Base-by-base conservation (phyloP, 176 grass and related monocot species). In the Oryza officinalis region DNA sequence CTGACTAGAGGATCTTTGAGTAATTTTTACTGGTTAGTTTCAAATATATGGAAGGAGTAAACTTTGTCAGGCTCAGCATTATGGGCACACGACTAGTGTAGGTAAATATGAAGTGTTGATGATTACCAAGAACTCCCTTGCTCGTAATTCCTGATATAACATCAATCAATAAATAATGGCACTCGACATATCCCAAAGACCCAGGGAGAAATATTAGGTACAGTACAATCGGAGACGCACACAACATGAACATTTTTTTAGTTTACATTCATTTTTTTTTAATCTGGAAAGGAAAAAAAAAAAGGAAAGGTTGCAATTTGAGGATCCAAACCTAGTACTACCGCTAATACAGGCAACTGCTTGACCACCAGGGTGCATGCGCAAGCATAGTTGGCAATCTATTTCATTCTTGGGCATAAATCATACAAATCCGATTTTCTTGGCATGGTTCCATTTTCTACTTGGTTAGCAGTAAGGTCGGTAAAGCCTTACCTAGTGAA, bases 21-120 rank as follows among this genome's bases (percentile, higher is more conserved):
- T 70, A 87, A 63, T 45, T 33, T 69, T 59, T 69, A 10, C 4
- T 30, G 13, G 13, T 46, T 71, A 77, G 27, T 87, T 82, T 26
- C 8, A 15, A 40, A 71, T 23, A 50, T 33, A 31, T 38, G 4
- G 41, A 77, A 77, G 65, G 45, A 30, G 25, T 85, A 12, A 79
- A 74, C 77, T 27, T 80, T n/a, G 63, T 3, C 28, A 75, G 35
- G 37, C 13, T 74, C 4, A 80, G 50, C 37, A 75, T 15, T 37
- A 72, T 59, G 69, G 64, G 46, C 46, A 68, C 14, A 31, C 4
- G 20, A 72, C 43, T 61, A 61, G n/a, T n/a, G 57, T 23, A 61
- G 57, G 57, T 25, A 61, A 61, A 25, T 61, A 61, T 25, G 30
- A 57, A 59, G 0, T 78, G 41, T 14, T 37, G 20, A 65, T 8